A percentile compares a stretch with the other conserved stretches of the same genome.
These are phyloP conservation scores for Ensete ventricosum DNA, from an alignment of 176 grass and related monocot genomes.

Conservation along the genomic window DNA sequence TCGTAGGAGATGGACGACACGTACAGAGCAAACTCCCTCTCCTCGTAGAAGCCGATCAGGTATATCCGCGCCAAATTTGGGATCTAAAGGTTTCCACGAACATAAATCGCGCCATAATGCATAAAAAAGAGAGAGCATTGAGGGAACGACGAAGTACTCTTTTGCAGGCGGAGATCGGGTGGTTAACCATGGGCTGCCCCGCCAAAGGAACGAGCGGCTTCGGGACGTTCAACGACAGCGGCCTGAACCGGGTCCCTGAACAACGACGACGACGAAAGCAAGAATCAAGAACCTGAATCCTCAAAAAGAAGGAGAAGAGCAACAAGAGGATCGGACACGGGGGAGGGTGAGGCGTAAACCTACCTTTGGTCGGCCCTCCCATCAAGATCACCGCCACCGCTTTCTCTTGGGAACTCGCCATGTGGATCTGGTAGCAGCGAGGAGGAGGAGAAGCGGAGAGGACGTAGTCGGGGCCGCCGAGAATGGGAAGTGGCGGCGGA, in stretches of 20 bases:
- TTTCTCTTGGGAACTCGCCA: conserved; percentile 65
- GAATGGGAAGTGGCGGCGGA: no score
- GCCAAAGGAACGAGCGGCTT: conserved; percentile 95
- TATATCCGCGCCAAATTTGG: conserved; percentile 89
- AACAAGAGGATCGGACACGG: no score
- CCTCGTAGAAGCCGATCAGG: conserved; percentile 93
- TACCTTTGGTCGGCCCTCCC: conserved; percentile 82
- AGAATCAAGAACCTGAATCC: not conserved
- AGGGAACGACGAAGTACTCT: conserved; percentile 28
- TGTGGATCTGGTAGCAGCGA: conserved; percentile 1
- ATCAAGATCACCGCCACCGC: conserved; percentile 97
- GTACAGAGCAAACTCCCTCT: conserved; percentile 77
- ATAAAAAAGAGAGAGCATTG: not conserved
- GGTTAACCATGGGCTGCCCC: conserved; percentile 95
- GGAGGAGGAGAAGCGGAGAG: no score
- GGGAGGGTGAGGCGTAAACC: not conserved
- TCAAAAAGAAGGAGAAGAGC: not conserved
- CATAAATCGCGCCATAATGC: no score
- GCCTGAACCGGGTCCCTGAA: conserved; percentile 77
- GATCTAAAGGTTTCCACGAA: conserved; percentile 33
- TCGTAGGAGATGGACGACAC: conserved; percentile 90
- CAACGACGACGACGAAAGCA: not conserved
- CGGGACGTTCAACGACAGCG: conserved; percentile 88
- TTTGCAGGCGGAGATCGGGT: conserved; percentile 78
- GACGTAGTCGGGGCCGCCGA: no score